Percentiles rank a stretch among this genome's conserved stretches.
These are phyloP conservation scores for Stagonosporopsis vannaccii DNA, from an alignment of 2,329 filamentous ascomycete species.

Conservation along the genomic window DNA sequence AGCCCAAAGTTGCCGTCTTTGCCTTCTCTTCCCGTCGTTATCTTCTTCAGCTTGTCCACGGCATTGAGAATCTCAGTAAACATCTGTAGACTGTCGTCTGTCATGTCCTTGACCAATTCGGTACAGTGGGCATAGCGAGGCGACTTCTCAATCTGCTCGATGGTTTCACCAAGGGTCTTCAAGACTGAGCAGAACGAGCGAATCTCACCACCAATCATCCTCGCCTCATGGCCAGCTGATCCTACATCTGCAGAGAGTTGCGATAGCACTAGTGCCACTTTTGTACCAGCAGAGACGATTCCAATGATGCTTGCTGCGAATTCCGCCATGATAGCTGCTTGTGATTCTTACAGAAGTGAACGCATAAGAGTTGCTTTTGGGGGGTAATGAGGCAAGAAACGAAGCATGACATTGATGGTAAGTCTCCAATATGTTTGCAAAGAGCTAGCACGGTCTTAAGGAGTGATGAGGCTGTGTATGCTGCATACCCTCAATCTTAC, in stretches of 20 bases:
- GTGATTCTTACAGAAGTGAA: not conserved
- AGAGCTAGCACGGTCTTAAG: not conserved
- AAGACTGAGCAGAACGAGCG: slow-evolving; percentile 27
- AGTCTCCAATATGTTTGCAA: not conserved
- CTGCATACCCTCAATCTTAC: not conserved
- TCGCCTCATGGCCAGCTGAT: slow-evolving; percentile 30
- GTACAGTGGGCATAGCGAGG: slow-evolving; percentile 16
- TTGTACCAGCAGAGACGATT: slow-evolving; percentile 33
- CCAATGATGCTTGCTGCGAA: slow-evolving; percentile 34
- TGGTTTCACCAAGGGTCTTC: slow-evolving; percentile 23
- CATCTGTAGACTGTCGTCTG: slow-evolving; percentile 28
- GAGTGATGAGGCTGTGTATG: not conserved
- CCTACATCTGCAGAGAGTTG: slow-evolving; percentile 31
- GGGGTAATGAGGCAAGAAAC: not conserved
- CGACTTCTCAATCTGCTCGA: slow-evolving; percentile 25
- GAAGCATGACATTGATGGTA: not conserved
- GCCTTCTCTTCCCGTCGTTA: slow-evolving; percentile 24
- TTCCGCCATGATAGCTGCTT: slow-evolving; percentile 22
- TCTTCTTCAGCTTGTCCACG: slow-evolving; percentile 10
- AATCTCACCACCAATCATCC: slow-evolving; percentile 31
- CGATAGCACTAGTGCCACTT: slow-evolving; percentile 29
- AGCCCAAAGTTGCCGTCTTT: slow-evolving; percentile 25
- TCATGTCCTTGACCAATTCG: slow-evolving; percentile 27
- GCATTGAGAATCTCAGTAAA: slow-evolving; percentile 31
- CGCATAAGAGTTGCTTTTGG: not conserved